Evolutionary conservation across 768 basidiomycete species (phyloP).

Genomic region (Tricholoma saponaceum): DNA sequence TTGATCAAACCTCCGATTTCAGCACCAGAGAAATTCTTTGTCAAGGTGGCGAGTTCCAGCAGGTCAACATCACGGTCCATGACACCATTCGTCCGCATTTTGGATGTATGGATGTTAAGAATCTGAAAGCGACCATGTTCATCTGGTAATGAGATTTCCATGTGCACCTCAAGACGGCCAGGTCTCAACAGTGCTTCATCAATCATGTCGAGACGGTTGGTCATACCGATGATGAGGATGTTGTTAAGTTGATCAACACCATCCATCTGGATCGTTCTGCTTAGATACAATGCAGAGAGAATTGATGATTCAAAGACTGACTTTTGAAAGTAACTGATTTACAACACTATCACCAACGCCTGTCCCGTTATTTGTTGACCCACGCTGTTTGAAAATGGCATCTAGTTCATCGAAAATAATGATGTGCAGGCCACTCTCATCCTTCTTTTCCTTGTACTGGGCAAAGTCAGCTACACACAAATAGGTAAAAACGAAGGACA

Average conservation of each 20-base stretch:
- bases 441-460: conserved; percentile 95
- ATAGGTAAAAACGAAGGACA: not conserved
- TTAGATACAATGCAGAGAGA: not conserved
- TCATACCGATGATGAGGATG: conserved; percentile 99
- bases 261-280: conserved; percentile 71
- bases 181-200: conserved; percentile 97
- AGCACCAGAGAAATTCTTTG: conserved; percentile 98
- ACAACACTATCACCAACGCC: conserved; percentile 99
- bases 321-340: conserved; percentile 97
- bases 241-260: conserved; percentile 99
- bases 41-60: conserved; percentile 70
- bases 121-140: conserved; percentile 92
- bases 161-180: conserved; percentile 97
- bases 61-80: conserved; percentile 88
- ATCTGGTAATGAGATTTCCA: conserved; percentile 98
- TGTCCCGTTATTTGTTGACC: conserved; percentile 84
- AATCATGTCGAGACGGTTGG: conserved; percentile 97
- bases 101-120: conserved; percentile 88
- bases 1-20: conserved; percentile 96
- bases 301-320: conserved; percentile 20
- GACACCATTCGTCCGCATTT: conserved; percentile 89
- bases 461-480: not conserved
- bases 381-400: conserved; percentile 98
- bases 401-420: conserved; percentile 99
- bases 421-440: conserved; percentile 96